phyloP scores from a whole-genome alignment of 306 rosid genomes.

The Argentina anserina region DNA sequence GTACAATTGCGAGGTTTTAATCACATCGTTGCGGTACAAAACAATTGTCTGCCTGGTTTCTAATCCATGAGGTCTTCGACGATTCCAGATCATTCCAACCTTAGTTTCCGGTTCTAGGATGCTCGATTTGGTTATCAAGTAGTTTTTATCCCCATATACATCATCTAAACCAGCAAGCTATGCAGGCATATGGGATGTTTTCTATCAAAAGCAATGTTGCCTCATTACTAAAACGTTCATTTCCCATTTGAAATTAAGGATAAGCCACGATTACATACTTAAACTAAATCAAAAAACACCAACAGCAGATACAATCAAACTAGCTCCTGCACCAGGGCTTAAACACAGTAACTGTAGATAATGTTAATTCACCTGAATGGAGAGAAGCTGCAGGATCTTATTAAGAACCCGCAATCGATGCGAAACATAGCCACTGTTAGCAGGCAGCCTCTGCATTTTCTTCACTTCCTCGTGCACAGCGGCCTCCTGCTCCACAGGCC shows the following conservation, averaged over 20 bases:
- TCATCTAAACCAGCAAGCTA: not conserved
- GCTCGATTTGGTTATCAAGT: too few species aligned
- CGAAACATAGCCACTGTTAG: conserved; percentile 52
- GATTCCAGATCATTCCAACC: too few species aligned
- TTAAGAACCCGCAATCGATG: conserved; percentile 80
- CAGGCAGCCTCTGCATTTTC: conserved; percentile 58
- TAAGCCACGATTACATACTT: not conserved
- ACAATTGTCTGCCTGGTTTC: not conserved
- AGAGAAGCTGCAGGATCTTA: conserved; percentile 70
- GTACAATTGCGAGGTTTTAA: too few species aligned
- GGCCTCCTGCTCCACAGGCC: conserved; percentile 48
- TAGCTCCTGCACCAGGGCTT: not conserved
- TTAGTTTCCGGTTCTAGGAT: too few species aligned
- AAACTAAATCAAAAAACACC: not conserved
- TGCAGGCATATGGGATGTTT: too few species aligned
- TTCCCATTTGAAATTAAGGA: not conserved
- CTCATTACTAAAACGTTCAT: not conserved
- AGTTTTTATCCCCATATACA: not conserved
- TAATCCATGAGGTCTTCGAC: too few species aligned
- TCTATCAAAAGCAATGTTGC: too few species aligned
- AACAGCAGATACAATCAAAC: not conserved
- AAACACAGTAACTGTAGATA: not conserved
- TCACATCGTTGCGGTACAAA: not conserved
- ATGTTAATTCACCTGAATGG: conserved; percentile 51
- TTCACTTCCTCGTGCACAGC: conserved; percentile 57